Evolutionary conservation across 805 yeast species (phyloP), one percentile per base, ranked within the genome.

Genomic region (Hanseniaspora thailandica): DNA sequence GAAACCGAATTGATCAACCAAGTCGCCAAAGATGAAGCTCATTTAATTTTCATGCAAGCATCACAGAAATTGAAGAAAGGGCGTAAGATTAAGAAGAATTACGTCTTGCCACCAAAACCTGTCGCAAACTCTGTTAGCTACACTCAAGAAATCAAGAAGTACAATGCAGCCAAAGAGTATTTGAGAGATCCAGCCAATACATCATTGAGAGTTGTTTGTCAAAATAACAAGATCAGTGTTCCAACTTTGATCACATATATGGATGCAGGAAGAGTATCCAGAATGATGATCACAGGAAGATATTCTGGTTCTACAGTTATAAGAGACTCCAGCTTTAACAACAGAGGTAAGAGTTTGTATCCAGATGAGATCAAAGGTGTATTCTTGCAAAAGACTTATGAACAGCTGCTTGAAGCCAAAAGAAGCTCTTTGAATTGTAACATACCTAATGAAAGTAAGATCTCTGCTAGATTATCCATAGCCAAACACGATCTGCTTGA

Each of bases 251-350:
- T 53, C 4, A 53, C 55, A 8, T 53, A 53, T 26, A 53, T 53
- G 55, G 55, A 53, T 26, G 55, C 55, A 5, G 51, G 52, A 26
- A 47, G 55, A 43, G 55, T 53, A 5, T 50, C 55, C 9, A 53
- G 55, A 47, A 47, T 47, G 51, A 17, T 53, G 22, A 40, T 46
- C 13, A 53, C 55, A 3, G 55, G 55, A 5, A 53, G 48, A 23
- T 53, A 53, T 35, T 53, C 52, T n/a, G 55, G 55, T 2, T 53
- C 55, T 5, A 41, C 52, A 20, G 52, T 53, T 15, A 53, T 53
- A 3, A 53, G 55, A 43, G 55, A 53, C 19, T 53, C 55, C 2
- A 53, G 52, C 17, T 53, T 53, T 20, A 53, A 53, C 25, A 53
- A 53, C 38, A 53, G 55, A 35, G 55, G 55, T 4, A 53, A 34